Base-by-base conservation (phyloP, 2,329 filamentous ascomycete species). In the Aphanocladium album region DNA sequence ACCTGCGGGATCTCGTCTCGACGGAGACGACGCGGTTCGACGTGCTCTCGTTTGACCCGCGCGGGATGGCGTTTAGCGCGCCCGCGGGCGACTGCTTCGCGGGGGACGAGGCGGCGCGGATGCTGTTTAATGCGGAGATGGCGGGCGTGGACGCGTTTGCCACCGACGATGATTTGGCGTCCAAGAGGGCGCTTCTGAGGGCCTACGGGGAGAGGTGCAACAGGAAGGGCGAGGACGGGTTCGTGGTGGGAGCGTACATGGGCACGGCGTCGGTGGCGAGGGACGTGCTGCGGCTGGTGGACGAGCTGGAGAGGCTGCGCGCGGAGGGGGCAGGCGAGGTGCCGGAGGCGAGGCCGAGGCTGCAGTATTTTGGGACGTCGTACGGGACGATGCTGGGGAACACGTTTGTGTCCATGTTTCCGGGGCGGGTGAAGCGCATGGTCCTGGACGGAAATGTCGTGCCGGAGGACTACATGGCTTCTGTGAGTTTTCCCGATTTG, bases 11-110 rank as follows among this genome's bases (percentile, higher is more conserved):
- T 11, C 25, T 62, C 3, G 6, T 62, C 27, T 60, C 62, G 27
- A 46, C 23, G 1, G 45, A 50, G 2, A 61, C 58, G 19, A 41
- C 51, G 49, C 67, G 64, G 9, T 75, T 73, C 46, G 72, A 73
- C 55, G 67, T 76, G 33, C 63, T 77, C 9, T 67, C 69, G 30
- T 76, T 73, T 59, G 75, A 77, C 61, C 75, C 75, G 1, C 69
- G 75, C 3, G 75, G 73, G 14, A 63, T 76, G 5, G 68, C 64
- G 8, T 64, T 67, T 57, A 73, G 71, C 1, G 70, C 70, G 6
- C 75, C 75, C 0, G 54, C 52, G 12, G 68, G 68, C 2, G 68
- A 73, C 35, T 77, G 75, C 66, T 76, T 69, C 60, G 65, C 62
- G 9, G 45, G 35, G 0, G 64, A 70, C 39, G 49, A 63, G 11